Evolutionary conservation across 2,329 filamentous ascomycete genomes (phyloP), one percentile per base, ranked within the genome.

Genomic region (Sphaerulina vaccinii): DNA sequence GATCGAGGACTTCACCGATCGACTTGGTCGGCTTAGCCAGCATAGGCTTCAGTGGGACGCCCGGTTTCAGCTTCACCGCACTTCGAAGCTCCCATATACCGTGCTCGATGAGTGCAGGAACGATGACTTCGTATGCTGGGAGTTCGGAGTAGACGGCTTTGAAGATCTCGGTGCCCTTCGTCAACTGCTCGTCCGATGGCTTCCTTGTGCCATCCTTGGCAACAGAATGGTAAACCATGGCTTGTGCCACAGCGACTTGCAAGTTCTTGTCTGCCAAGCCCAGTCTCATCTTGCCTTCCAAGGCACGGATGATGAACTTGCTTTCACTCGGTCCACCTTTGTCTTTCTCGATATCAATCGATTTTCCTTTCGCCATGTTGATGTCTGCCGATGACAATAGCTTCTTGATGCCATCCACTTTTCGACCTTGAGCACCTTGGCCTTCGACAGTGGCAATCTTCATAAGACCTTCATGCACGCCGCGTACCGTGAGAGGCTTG

Each of bases 11-110:
- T 72, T 99, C 93, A 1, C 91, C 96, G 63, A 99, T 96, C 4
- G 93, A 91, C 70, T 99, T 99, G 8, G 93, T 99, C 2, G 93
- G 93, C 65, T 97, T 97, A 16, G 93, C 93, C 75, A 99, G 79
- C 93, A 99, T 99, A 63, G 93, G 93, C 71, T 99, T 99, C 52
- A 99, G 78, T 0, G 93, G 93, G 13, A 99, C 88, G 57, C 93
- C 93, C 0, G 93, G 92, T 60, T 90, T 88, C 38, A 99, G 80
- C 70, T 95, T 95, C 79, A 93, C 96, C 51, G 86, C 83, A 8
- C 95, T 86, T 46, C 83, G 81, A 10, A 99, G 74, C 32, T 90
- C 85, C 74, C 86, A 82, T 56, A 99, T 88, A 15, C 93, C 93
- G 63, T 93, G 82, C 62, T 93, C 78, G 21, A 96, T 76, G 77